A percentile compares a stretch with the other conserved stretches of the same genome.
Conservation (phyloP, 1,284 basidiomycete species). For the Microbotryum violaceum region DNA sequence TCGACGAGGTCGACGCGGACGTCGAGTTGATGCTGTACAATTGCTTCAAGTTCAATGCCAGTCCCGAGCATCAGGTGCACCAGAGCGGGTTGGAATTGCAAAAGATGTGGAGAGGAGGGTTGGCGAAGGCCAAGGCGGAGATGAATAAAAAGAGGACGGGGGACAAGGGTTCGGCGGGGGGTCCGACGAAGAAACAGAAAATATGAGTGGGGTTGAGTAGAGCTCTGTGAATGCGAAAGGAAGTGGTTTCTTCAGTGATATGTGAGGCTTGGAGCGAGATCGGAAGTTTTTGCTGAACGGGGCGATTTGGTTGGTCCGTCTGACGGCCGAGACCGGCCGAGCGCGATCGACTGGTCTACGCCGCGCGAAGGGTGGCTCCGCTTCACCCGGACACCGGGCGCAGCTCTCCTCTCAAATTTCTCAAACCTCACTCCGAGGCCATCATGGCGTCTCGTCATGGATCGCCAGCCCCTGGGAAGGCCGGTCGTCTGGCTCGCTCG, state of each 20-base stretch:
- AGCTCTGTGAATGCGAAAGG: too few species aligned
- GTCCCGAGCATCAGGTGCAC: conserved; percentile 62
- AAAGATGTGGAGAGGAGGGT: conserved; percentile 36
- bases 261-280: too few species aligned
- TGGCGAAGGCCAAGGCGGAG: conserved; percentile 25
- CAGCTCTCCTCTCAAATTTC: too few species aligned
- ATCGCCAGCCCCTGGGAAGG: conserved; percentile 14
- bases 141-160: conserved; percentile 1
- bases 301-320: too few species aligned
- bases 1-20: conserved; percentile 71
- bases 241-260: too few species aligned
- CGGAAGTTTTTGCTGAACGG: too few species aligned
- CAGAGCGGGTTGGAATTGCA: conserved; percentile 41
- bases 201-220: background rate
- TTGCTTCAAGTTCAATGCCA: conserved; percentile 74
- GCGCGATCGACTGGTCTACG: too few species aligned
- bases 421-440: too few species aligned
- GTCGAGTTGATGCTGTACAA: conserved; percentile 77
- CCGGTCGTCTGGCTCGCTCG: background rate
- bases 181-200: conserved; percentile 8
- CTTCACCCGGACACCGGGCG: too few species aligned
- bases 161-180: background rate
- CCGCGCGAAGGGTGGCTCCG: too few species aligned
- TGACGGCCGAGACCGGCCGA: too few species aligned
- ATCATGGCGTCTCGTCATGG: too few species aligned